Evolutionary conservation across 1,139 yeast genomes (phyloP).

Genomic region (Kodamaea arcana): DNA sequence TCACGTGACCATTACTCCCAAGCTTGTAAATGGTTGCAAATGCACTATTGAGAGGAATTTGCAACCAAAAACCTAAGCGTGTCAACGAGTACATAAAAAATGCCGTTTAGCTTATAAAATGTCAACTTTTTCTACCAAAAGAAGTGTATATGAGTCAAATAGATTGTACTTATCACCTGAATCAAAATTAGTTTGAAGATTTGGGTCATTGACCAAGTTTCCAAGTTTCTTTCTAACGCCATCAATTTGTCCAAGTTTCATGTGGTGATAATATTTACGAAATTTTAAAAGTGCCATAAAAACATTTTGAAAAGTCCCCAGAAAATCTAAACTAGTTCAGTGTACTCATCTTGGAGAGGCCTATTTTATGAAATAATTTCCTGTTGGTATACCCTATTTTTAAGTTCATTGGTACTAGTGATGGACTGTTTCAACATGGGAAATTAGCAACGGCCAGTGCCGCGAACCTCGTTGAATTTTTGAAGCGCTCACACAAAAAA

Average conservation of each 20-base stretch:
- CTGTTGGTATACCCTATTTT: no score
- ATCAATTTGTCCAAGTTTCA: not conserved
- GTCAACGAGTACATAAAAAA: not conserved
- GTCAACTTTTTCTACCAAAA: no score
- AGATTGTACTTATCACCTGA: no score
- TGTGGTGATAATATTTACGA: not conserved
- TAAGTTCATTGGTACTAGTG: no score
- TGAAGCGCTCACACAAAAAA: not conserved
- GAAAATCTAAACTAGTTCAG: no score
- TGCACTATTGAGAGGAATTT: constrained; percentile 1
- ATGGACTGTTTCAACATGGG: not conserved
- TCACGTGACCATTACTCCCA: not conserved
- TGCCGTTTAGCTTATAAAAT: no score
- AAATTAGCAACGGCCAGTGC: not conserved
- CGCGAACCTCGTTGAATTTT: not conserved
- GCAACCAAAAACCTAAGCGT: not conserved
- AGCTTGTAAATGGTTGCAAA: constrained; percentile 4
- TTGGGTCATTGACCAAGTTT: no score
- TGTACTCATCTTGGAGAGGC: no score
- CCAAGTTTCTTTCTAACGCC: not conserved
- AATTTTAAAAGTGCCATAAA: not conserved
- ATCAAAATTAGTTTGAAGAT: no score
- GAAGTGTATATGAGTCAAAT: no score
- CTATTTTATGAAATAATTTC: no score
- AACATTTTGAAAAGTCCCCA: no score